Percentiles rank a stretch among this genome's conserved stretches.
Conservation (phyloP, 1,284 basidiomycete genomes). For the Ceratobasidium sp. region DNA sequence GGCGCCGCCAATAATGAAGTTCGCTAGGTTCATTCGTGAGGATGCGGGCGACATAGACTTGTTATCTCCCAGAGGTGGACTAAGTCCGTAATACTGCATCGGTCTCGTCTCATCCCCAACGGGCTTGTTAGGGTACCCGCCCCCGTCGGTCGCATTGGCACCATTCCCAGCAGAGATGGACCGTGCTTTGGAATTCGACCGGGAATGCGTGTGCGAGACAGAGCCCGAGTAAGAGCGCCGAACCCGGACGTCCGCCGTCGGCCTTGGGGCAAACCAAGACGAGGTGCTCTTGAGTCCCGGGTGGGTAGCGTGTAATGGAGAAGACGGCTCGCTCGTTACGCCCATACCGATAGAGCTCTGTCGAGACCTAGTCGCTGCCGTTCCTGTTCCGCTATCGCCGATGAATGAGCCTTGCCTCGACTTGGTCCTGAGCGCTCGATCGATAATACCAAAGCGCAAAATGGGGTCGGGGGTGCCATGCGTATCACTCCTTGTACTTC, state of each 20-base stretch:
- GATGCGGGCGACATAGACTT: conserved; percentile 36
- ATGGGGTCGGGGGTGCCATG: background rate
- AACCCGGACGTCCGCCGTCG: background rate
- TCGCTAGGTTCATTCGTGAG: conserved; percentile 40
- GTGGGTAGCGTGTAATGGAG: conserved; percentile 16
- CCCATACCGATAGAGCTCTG: conserved; percentile 24
- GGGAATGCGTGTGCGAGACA: conserved; percentile 1
- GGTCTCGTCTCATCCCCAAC: background rate
- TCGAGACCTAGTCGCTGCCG: background rate
- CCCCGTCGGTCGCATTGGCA: background rate
- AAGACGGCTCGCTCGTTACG: conserved; percentile 27
- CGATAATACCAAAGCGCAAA: conserved; percentile 13
- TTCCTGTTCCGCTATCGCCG: background rate
- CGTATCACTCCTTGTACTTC: background rate
- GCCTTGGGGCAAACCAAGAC: background rate
- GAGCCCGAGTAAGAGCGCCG: conserved; percentile 32
- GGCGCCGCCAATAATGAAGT: conserved; percentile 41
- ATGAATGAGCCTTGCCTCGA: conserved; percentile 16
- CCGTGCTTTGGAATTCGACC: conserved; percentile 33
- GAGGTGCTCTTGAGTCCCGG: background rate
- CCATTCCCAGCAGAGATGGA: conserved; percentile 32
- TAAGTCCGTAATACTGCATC: background rate
- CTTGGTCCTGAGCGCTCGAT: conserved; percentile 19
- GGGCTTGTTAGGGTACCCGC: background rate
- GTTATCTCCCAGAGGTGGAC: background rate